phyloP scores from a whole-genome alignment of 2,329 filamentous ascomycete genomes.

The Pseudofabraea citricarpa region DNA sequence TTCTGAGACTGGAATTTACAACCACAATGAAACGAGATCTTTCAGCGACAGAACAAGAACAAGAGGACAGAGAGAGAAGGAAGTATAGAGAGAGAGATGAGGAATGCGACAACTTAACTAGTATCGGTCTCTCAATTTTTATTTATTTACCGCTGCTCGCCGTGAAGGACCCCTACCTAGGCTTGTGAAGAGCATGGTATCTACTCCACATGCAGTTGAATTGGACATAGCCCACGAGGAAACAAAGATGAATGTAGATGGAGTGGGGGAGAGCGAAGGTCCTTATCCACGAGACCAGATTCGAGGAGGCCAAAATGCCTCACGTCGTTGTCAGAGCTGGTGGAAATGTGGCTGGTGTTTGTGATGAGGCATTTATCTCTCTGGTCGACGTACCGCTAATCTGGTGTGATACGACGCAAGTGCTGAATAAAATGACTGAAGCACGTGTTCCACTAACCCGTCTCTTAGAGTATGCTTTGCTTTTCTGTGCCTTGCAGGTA shows the following conservation, averaged over 20 bases:
- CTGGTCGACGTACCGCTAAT: background rate
- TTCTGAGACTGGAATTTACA: background rate
- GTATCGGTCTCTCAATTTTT: too few species aligned
- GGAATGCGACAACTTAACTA: background rate
- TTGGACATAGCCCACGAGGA: too few species aligned
- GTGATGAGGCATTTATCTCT: background rate
- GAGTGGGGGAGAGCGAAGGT: background rate
- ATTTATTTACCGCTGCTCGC: background rate
- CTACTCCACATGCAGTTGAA: background rate
- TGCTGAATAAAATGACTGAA: background rate
- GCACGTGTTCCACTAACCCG: background rate
- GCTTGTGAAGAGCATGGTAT: background rate
- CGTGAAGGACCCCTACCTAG: background rate
- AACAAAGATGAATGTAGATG: background rate
- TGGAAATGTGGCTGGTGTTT: background rate
- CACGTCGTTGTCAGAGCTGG: background rate
- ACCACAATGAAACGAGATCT: background rate
- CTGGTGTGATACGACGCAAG: background rate
- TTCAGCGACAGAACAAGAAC: background rate
- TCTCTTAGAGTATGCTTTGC: too few species aligned
- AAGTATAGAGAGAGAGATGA: background rate
- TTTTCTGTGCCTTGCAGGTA: background rate
- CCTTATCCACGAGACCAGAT: conserved; percentile 21
- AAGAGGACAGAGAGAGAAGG: conserved; percentile 3
- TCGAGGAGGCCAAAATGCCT: conserved; percentile 20